These are phyloP conservation scores for Phytopythium kandeliae DNA, from an alignment of 352 stramenopile species.

Conservation along the genomic window DNA sequence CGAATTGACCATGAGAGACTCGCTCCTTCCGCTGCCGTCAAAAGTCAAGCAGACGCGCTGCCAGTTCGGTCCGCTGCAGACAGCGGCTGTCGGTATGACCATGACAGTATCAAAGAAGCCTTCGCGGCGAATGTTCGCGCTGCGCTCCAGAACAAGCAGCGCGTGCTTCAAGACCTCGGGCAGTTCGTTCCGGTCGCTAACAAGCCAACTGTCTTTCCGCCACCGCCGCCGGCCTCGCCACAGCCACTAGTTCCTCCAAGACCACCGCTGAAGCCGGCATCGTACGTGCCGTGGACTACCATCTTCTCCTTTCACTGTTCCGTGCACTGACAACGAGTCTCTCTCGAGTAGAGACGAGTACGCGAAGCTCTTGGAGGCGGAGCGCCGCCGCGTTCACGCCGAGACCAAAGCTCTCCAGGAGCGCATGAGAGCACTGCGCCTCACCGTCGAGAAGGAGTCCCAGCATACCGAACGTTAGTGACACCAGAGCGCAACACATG, in stretches of 20 bases:
- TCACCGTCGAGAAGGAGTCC: neutral
- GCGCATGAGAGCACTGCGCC: constrained; percentile 38
- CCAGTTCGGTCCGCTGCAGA: neutral
- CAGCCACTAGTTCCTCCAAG: neutral
- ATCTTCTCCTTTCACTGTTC: neutral
- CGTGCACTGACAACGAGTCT: neutral
- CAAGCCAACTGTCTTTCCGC: neutral
- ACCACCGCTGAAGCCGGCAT: neutral
- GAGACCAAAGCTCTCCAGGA: constrained; percentile 54
- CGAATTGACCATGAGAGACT: constrained; percentile 38
- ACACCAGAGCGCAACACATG: too few species aligned
- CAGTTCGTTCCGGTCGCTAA: neutral
- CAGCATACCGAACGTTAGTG: too few species aligned
- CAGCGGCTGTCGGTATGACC: neutral
- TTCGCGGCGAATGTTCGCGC: constrained; percentile 13
- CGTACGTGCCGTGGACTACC: neutral
- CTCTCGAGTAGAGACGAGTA: constrained; percentile 17
- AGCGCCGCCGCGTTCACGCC: constrained; percentile 31
- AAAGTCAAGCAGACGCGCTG: neutral
- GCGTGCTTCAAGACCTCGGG: constrained; percentile 14
- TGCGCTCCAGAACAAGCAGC: constrained; percentile 20
- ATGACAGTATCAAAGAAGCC: neutral
- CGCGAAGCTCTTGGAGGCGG: constrained; percentile 33
- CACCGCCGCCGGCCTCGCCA: neutral
- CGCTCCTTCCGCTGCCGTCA: constrained; percentile 18